Conservation (phyloP, 352 stramenopile species). For the Thalassiosira exigua region DNA sequence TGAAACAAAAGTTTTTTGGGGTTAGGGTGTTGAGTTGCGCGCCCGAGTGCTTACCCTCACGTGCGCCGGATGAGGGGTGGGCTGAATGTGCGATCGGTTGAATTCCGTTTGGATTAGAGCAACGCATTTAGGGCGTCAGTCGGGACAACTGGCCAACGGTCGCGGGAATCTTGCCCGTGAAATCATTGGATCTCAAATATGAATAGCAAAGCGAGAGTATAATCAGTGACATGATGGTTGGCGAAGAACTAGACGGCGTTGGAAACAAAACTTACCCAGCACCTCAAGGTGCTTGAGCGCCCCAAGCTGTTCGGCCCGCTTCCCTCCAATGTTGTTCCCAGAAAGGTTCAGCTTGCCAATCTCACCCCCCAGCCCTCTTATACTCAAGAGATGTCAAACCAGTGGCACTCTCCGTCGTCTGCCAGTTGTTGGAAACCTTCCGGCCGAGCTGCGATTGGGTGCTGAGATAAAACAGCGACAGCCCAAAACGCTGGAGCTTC, state of each 20-base stretch:
- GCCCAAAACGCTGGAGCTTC: constrained; percentile 52
- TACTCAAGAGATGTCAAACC: constrained; percentile 52
- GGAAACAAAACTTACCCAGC: constrained; percentile 36
- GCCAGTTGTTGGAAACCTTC: constrained; percentile 50
- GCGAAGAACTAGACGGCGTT: background rate
- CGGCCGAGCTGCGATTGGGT: constrained; percentile 38
- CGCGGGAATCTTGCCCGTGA: constrained; percentile 46
- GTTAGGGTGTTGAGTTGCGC: too few relatives aligned
- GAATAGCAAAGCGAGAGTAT: background rate
- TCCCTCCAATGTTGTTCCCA: constrained; percentile 47
- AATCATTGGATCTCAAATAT: constrained; percentile 54
- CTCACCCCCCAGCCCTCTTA: constrained; percentile 28
- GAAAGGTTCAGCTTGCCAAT: constrained; percentile 44
- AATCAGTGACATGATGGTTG: background rate
- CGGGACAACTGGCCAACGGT: constrained; percentile 43
- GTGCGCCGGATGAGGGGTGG: too few relatives aligned
- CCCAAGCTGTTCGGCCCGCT: constrained; percentile 42
- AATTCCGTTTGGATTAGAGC: too few relatives aligned
- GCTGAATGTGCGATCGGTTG: too few relatives aligned
- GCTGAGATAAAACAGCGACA: constrained; percentile 46
- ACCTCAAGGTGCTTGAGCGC: constrained; percentile 37
- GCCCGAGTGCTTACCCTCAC: too few relatives aligned
- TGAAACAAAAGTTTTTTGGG: too few relatives aligned
- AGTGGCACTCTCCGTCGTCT: constrained; percentile 47
- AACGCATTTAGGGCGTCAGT: too few relatives aligned